A percentile compares a stretch with the other conserved stretches of the same genome.
phyloP scores from a whole-genome alignment of 2,329 filamentous ascomycete species.

The Alternaria ethzedia region DNA sequence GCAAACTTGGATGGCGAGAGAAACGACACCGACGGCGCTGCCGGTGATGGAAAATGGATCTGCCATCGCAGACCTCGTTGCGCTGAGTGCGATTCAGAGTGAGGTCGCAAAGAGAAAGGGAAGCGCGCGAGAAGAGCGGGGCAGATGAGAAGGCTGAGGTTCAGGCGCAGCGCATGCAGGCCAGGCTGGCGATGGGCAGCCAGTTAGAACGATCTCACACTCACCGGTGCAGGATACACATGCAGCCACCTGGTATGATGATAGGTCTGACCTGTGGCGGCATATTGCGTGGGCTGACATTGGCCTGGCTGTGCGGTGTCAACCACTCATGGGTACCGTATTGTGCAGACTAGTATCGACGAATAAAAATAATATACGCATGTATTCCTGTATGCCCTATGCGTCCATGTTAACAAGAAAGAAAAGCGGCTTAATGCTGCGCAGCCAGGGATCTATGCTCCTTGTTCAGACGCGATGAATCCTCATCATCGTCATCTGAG shows the following conservation, averaged over 20 bases:
- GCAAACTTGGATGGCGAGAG: background rate
- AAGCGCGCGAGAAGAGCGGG: background rate
- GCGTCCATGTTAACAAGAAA: background rate
- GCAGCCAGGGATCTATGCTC: conserved; percentile 27
- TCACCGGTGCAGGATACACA: background rate
- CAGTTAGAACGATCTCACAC: background rate
- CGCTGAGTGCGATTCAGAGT: rapidly evolving
- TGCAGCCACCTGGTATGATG: background rate
- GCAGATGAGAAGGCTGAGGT: background rate
- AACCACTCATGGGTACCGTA: too few relatives aligned
- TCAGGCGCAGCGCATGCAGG: background rate
- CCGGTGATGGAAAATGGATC: background rate
- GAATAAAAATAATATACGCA: too few relatives aligned
- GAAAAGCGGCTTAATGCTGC: conserved; percentile 14
- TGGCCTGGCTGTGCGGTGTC: too few relatives aligned
- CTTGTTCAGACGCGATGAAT: conserved; percentile 27
- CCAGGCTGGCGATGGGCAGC: background rate
- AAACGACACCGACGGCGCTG: background rate
- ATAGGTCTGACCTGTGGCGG: too few relatives aligned
- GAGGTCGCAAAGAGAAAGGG: background rate
- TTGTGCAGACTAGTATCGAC: too few relatives aligned
- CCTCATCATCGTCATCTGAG: conserved; percentile 78
- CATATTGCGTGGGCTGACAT: too few relatives aligned
- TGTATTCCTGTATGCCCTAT: background rate
- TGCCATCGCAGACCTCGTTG: background rate